Evolutionary conservation across 169 alveolate species (phyloP), one percentile per base, ranked within the genome.

Genomic region (Eimeria tenella): DNA sequence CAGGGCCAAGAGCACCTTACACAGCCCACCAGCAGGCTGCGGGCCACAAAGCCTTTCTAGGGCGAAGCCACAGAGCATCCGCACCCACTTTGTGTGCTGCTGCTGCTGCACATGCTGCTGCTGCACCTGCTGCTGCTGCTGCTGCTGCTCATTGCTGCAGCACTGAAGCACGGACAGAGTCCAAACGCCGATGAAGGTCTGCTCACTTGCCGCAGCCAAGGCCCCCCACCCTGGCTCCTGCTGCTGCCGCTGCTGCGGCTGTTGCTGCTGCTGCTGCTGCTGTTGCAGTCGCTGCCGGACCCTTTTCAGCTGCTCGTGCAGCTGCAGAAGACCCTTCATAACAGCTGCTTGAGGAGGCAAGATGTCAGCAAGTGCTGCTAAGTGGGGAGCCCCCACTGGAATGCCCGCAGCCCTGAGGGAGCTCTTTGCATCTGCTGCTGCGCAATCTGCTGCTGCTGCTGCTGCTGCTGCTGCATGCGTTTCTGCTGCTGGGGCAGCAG

Each of bases 201-300:
- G 50, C 11, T 81, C 89, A 55, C 74, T 53, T 7, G 89, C 89
- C 55, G 5, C 55, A 21, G 42, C 73, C 81, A 71, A 0, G 23
- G 23, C 81, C 56, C 0, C 19, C 81, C 25, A 71, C 65, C 65
- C 17, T 58, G 65, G 65, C 10, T 58, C n/a, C 17, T 58, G 65
- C 65, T 58, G 10, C 17, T 58, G 88, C 88, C 31, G 86, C 49
- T 74, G 88, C 73, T 79, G 88, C 86, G 31, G 86, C 86, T 50
- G 86, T 13, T 74, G 86, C 63, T 74, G 86, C 86, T 74, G 84
- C 84, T 74, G 84, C 84, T 74, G 84, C 84, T 74, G 84, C 82
- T 25, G 82, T n/a, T 56, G 74, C 90, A 6, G 56, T 7, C 56
- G 74, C 90, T 81, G 70, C 60, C 23, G 73, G 56, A 81, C 21